phyloP scores from a whole-genome alignment of 805 yeast genomes.

The Saccharomycopsis guyanensis region DNA sequence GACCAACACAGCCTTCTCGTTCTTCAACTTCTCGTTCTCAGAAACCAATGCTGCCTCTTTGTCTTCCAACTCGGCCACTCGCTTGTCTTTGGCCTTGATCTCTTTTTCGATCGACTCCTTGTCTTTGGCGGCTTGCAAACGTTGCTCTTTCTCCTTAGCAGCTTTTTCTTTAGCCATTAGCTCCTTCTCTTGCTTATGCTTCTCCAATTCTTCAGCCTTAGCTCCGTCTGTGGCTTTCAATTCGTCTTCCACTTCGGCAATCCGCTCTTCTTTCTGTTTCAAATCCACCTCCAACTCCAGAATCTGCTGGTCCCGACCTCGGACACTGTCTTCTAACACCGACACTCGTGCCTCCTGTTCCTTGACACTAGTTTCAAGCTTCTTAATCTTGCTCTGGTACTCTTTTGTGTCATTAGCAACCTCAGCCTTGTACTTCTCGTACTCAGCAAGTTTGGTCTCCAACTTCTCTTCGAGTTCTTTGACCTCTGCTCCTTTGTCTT shows the following conservation, averaged over 20 bases:
- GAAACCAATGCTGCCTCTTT: not conserved
- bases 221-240: not conserved
- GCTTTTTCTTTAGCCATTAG: slow-evolving; percentile 3
- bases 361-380: not conserved
- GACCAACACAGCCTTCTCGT: not conserved
- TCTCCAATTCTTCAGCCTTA: slow-evolving; percentile 7
- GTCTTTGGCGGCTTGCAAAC: slow-evolving; percentile 1
- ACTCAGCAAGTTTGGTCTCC: not conserved
- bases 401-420: not conserved
- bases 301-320: not conserved
- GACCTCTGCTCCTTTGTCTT: not conserved
- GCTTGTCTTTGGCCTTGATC: not conserved
- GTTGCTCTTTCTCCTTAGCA: not conserved
- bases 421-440: not conserved
- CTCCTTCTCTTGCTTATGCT: not conserved
- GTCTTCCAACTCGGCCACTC: not conserved
- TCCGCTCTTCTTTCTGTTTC: not conserved
- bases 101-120: not conserved
- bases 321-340: not conserved
- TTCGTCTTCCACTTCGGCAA: not conserved
- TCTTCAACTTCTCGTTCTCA: not conserved
- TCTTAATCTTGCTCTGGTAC: not conserved
- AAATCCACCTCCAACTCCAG: not conserved
- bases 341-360: not conserved
- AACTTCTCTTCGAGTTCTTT: slow-evolving; percentile 1